Evolutionary conservation across 306 rosid species (phyloP), one percentile per base, ranked within the genome.

Genomic region (Potentilla sterilis): DNA sequence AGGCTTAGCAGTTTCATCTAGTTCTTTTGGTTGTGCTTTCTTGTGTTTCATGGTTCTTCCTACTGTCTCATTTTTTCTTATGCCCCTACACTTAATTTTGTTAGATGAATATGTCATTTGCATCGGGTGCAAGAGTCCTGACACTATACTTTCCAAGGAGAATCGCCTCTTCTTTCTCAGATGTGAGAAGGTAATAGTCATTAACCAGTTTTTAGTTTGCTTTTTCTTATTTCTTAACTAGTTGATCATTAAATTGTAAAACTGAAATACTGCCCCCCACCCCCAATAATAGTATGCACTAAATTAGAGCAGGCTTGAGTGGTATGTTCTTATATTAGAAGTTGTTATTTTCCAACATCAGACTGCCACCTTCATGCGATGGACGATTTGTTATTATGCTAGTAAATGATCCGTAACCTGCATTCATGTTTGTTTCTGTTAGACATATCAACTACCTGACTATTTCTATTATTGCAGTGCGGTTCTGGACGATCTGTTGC

Each of bases 151-250:
- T 73, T 79, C 95, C 2, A 91, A 94, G 91, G 98, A 94, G 85
- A 94, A 94, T 62, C 97, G 98, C 54, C 88, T 94, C n/a, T 94
- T 91, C 89, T 94, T 94, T 82, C 98, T 91, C 64, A 91, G 98
- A 77, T 94, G 98, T 40, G 97, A 94, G 78, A 94, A 90, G 97
- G 97, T 94, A 79, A 84, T 11, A 49, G 24, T 73, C 54, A 22
- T 54, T n/a, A 2, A 37, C 16, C 9, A 34, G 65, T 65, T 12
- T 11, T 71, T 74, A 28, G 41, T 24, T 15, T 73, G 12, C 18
- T 7, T 4, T 13, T 24, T 24, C 9, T 24, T 24, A 61, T 54
- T n/a, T n/a, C n/a, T n/a, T n/a, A n/a, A 54, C 18, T 19, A 5
- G 34, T 69, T 63, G 59, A 10, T 55, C 4, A 51, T 28, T 28